Evolutionary conservation across 305 asterid species (phyloP), one percentile per base, ranked within the genome.

Genomic region (Plantago lanceolata): DNA sequence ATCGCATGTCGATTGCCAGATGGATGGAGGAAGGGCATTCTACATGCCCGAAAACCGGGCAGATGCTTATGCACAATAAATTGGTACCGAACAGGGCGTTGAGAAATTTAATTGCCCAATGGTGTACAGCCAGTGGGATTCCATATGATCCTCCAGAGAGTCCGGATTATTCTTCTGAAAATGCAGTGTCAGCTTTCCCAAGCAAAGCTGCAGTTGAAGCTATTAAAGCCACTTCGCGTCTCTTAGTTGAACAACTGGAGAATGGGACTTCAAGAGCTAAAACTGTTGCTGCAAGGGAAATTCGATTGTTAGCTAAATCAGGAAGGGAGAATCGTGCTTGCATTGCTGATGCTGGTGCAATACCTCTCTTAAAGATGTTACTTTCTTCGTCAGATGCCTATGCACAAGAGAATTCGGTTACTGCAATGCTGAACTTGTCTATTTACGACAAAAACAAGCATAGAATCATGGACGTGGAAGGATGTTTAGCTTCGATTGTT

Each of bases 21-120:
- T 93, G 99, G 99, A 77, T 87, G 68, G 97, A 88, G 64, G 99
- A 90, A 73, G 96, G 99, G 59, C 95, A 84, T 54, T 71, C 71
- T 20, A 82, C 86, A 49, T 93, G 99, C 74, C 99, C 99, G 0
- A 90, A 90, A 64, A 84, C 97, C 0, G 96, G 99, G 55, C 97
- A 93, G 71, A 73, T 80, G 80, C 96, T 90, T 52, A 72, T 65
- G 51, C 88, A 93, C 59, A 76, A 82, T n/a, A 72, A 74, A 29
- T 70, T 93, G 50, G 88, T 90, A 68, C 85, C 95, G 0, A 93
- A 90, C 70, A 73, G 85, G 61, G 96, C 92, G 15, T 70, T 89
- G 63, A 79, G 88, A 59, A 87, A 86, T 74, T 75, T 93, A 80
- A 89, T 93, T 51, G 67, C 64, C 57, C 95, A 84, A 35, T 93